Evolutionary conservation across 1,139 yeast species (phyloP).

Genomic region (Lodderomyces jiufengensis): DNA sequence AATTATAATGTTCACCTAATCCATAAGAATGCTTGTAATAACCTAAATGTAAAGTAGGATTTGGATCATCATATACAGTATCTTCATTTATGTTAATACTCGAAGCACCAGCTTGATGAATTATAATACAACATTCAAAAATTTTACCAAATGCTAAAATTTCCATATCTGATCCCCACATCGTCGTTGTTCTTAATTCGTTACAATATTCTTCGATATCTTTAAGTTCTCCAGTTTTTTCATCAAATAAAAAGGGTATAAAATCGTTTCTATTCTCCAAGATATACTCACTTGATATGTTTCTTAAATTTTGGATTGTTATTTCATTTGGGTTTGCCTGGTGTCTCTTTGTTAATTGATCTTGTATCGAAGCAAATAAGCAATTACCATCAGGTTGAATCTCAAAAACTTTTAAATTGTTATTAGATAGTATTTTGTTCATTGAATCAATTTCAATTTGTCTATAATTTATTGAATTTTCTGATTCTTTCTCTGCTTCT

Average conservation of each 20-base stretch:
- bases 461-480: constrained; percentile 59
- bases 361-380: constrained; percentile 78
- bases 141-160: constrained; percentile 71
- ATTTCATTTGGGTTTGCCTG: constrained; percentile 16
- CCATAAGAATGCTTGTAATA: constrained; percentile 85
- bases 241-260: constrained; percentile 80
- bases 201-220: constrained; percentile 69
- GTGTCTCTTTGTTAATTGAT: constrained; percentile 63
- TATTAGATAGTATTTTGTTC: constrained; percentile 45
- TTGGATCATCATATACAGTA: constrained; percentile 20
- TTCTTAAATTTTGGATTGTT: constrained; percentile 55
- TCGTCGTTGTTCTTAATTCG: constrained; percentile 67
- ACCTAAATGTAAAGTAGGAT: constrained; percentile 62
- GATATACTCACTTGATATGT: constrained; percentile 65
- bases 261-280: constrained; percentile 63
- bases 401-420: constrained; percentile 53
- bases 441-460: constrained; percentile 68
- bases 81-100: constrained; percentile 56
- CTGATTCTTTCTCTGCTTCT: constrained; percentile 73
- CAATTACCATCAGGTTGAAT: constrained; percentile 94
- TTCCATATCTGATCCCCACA: constrained; percentile 98
- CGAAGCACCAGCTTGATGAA: constrained; percentile 73
- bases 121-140: constrained; percentile 67
- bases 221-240: constrained; percentile 55
- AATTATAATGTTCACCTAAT: constrained; percentile 92